Evolutionary conservation across 371 early-diverging fungal species (phyloP).

Genomic region (Saksenaea oblongispora): DNA sequence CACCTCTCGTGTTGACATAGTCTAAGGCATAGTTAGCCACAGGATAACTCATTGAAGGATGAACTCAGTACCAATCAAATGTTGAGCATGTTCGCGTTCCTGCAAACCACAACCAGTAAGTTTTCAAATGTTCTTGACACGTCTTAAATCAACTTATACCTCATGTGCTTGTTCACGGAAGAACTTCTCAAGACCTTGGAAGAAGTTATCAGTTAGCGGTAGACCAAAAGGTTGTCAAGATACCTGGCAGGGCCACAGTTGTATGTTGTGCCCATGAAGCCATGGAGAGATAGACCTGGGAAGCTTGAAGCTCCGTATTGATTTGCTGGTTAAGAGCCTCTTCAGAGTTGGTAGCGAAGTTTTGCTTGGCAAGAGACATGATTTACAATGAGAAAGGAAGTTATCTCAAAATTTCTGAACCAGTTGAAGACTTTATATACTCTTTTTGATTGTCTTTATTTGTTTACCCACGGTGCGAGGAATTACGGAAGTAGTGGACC

Average conservation of each 20-base stretch:
- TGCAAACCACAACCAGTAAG: conserved; percentile 9
- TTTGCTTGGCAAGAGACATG: conserved; percentile 72
- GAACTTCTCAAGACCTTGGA: conserved; percentile 56
- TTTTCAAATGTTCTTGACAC: neutral
- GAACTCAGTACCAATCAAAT: conserved; percentile 38
- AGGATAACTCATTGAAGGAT: neutral
- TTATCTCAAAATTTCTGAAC: neutral
- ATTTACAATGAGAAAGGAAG: conserved; percentile 4
- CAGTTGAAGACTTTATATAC: neutral
- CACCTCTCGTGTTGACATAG: conserved; percentile 61
- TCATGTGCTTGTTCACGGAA: conserved; percentile 58
- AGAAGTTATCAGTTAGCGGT: neutral
- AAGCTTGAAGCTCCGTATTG: conserved; percentile 60
- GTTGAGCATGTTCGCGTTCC: conserved; percentile 65
- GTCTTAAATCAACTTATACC: conserved; percentile 21
- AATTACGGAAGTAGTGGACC: neutral
- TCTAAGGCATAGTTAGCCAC: conserved; percentile 19
- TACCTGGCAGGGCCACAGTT: conserved; percentile 59
- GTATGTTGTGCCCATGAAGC: conserved; percentile 58
- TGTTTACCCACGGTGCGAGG: neutral
- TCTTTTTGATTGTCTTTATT: neutral
- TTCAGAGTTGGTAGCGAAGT: conserved; percentile 63
- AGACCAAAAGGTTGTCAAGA: neutral
- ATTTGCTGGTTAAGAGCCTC: conserved; percentile 70
- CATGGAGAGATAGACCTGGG: conserved; percentile 62